These are phyloP conservation scores for Colletotrichum sp. DNA, from an alignment of 2,329 filamentous ascomycete species.

Conservation along the genomic window DNA sequence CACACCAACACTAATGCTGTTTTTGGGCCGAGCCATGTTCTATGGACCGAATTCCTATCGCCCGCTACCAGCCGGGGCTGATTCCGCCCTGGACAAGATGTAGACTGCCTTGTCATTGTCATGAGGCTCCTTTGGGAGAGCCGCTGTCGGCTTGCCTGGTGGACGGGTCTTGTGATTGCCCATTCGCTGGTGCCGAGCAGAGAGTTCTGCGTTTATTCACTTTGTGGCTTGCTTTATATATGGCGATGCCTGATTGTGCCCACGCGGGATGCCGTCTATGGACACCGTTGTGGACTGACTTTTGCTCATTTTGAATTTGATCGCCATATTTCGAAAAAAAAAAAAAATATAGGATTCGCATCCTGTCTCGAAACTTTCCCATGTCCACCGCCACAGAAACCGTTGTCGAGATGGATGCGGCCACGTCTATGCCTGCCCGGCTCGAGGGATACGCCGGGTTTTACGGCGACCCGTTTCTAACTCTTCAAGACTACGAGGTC, in stretches of 20 bases:
- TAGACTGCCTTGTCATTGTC: slow-evolving; percentile 9
- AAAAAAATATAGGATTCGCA: background rate
- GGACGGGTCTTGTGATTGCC: background rate
- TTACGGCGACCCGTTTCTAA: slow-evolving; percentile 31
- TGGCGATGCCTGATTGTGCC: background rate
- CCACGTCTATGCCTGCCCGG: background rate
- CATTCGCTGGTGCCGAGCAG: background rate
- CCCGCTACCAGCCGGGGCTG: background rate
- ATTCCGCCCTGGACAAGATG: background rate
- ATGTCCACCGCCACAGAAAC: background rate
- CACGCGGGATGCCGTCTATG: background rate
- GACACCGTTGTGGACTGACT: background rate
- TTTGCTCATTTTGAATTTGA: background rate
- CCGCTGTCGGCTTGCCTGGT: background rate
- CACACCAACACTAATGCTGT: background rate
- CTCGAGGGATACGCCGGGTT: slow-evolving; percentile 32
- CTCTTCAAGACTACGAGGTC: slow-evolving; percentile 22
- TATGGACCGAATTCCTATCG: background rate
- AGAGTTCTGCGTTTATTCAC: background rate
- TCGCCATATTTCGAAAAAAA: background rate
- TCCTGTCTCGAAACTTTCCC: background rate
- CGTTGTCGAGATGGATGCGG: background rate
- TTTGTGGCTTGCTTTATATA: background rate
- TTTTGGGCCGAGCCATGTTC: background rate
- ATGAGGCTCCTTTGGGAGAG: background rate